Evolutionary conservation across 2,329 filamentous ascomycete species (phyloP).

Genomic region (Penicillium sp.): DNA sequence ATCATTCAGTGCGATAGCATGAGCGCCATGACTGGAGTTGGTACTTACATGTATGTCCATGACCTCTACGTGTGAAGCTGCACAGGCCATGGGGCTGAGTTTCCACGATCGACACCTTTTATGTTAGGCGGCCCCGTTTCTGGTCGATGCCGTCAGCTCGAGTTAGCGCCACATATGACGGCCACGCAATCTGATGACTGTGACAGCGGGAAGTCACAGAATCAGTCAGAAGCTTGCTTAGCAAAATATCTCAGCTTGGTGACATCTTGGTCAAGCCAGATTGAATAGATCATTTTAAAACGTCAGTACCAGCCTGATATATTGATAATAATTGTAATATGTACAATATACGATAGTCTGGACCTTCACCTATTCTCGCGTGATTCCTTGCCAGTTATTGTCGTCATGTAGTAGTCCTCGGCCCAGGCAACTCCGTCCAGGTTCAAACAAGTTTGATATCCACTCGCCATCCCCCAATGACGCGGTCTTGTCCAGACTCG

Average conservation of each 20-base stretch:
- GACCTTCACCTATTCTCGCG: background rate
- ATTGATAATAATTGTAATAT: too few species aligned
- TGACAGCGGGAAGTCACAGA: background rate
- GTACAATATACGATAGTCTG: background rate
- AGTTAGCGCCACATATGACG: constrained; percentile 1
- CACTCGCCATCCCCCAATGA: background rate
- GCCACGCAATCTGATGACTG: background rate
- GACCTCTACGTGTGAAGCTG: background rate
- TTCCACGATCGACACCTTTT: background rate
- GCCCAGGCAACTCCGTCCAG: background rate
- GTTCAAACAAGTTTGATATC: background rate
- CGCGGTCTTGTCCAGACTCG: background rate
- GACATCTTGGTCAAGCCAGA: too few species aligned
- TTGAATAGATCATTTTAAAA: too few species aligned
- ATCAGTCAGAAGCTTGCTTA: background rate
- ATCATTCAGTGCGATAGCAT: background rate
- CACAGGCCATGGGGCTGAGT: background rate
- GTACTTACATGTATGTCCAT: too few species aligned
- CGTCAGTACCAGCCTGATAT: too few species aligned
- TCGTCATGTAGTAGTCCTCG: too few species aligned
- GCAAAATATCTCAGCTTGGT: background rate
- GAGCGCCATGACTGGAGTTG: too few species aligned
- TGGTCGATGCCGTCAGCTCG: background rate
- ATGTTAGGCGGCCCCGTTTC: background rate
- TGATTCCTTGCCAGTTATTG: background rate